phyloP scores from a whole-genome alignment of 1,139 yeast species.

The Kluyveromyces sp. region DNA sequence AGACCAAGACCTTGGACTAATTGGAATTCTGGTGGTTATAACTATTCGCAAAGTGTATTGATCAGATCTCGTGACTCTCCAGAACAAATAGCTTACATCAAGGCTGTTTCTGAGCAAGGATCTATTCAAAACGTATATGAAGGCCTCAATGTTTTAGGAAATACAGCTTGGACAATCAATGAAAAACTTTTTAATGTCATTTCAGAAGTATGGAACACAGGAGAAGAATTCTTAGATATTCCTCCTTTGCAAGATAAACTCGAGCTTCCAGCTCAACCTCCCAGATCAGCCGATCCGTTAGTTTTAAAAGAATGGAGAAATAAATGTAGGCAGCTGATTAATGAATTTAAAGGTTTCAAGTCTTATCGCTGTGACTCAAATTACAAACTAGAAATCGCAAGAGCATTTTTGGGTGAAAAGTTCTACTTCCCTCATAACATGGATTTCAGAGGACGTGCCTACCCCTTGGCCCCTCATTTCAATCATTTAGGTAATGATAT shows the following conservation, averaged over 20 bases:
- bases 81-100: constrained; percentile 81
- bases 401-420: constrained; percentile 85
- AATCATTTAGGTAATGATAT: constrained; percentile 87
- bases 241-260: constrained; percentile 56
- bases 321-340: constrained; percentile 47
- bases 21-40: constrained; percentile 78
- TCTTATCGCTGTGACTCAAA: constrained; percentile 91
- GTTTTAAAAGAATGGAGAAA: constrained; percentile 63
- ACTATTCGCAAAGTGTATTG: constrained; percentile 52
- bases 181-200: constrained; percentile 59
- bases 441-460: constrained; percentile 94
- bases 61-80: constrained; percentile 81
- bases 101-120: constrained; percentile 70
- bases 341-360: constrained; percentile 58
- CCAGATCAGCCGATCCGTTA: constrained; percentile 62
- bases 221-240: constrained; percentile 69
- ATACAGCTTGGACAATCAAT: constrained; percentile 90
- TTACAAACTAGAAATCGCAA: constrained; percentile 88
- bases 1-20: constrained; percentile 83
- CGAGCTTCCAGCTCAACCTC: constrained; percentile 56
- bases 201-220: constrained; percentile 80
- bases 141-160: constrained; percentile 83
- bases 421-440: constrained; percentile 90
- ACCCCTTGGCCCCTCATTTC: constrained; percentile 77
- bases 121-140: constrained; percentile 59